A percentile compares a stretch with the other conserved stretches of the same genome.
phyloP scores from a whole-genome alignment of 805 yeast species.

The Ogataea wickerhamii region DNA sequence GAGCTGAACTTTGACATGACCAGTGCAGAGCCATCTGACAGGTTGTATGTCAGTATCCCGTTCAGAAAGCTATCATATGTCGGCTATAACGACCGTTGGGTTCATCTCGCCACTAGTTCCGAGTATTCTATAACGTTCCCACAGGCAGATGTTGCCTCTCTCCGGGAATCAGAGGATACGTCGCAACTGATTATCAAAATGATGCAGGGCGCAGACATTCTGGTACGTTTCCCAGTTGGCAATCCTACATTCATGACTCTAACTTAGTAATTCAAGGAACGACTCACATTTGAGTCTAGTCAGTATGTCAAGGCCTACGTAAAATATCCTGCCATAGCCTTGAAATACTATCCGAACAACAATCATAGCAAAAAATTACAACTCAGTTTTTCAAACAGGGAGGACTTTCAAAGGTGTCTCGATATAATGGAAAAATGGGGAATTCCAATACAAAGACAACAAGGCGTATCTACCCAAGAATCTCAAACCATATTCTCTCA shows the following conservation, averaged over 20 bases:
- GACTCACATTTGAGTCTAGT: conserved; percentile 18
- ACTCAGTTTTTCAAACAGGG: conserved; percentile 14
- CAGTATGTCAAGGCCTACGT: conserved; percentile 20
- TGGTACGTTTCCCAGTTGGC: conserved; percentile 10
- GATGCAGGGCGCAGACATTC: conserved; percentile 21
- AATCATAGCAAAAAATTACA: conserved; percentile 18
- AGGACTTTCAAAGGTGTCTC: conserved; percentile 16
- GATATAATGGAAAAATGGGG: conserved; percentile 14
- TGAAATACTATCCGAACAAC: conserved; percentile 19
- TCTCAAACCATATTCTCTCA: conserved; percentile 2
- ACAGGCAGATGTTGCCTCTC: neutral
- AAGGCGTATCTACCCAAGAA: conserved; percentile 1
- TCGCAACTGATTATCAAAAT: conserved; percentile 16
- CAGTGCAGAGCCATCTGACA: neutral
- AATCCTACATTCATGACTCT: neutral
- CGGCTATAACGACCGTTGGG: conserved; percentile 19
- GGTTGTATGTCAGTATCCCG: conserved; percentile 10
- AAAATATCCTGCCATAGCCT: conserved; percentile 24
- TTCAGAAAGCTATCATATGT: conserved; percentile 22
- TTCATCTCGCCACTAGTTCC: conserved; percentile 25
- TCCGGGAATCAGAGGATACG: conserved; percentile 1
- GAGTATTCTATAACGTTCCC: conserved; percentile 19
- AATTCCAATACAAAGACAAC: conserved; percentile 13
- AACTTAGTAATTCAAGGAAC: conserved; percentile 15
- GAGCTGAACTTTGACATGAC: too few relatives aligned